A percentile compares a stretch with the other conserved stretches of the same genome.
phyloP scores from a whole-genome alignment of 345 rosid genomes.

The Dovyalis caffra region DNA sequence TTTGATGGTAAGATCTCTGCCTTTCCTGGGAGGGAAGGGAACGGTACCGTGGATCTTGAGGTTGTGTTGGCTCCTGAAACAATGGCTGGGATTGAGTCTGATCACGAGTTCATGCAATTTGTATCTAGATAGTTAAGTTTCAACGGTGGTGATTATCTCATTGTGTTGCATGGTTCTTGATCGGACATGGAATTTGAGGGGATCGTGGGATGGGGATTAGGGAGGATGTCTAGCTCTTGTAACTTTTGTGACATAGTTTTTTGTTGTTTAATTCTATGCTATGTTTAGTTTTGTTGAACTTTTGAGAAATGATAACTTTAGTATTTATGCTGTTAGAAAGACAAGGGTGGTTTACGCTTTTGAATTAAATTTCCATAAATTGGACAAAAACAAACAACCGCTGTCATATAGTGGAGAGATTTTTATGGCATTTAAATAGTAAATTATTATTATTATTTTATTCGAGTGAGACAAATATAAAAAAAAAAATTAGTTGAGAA shows the following conservation, averaged over 20 bases:
- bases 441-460: too few species aligned
- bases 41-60: conserved; percentile 80
- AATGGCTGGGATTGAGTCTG: conserved; percentile 71
- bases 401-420: too few species aligned
- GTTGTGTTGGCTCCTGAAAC: conserved; percentile 80
- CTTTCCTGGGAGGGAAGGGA: conserved; percentile 81
- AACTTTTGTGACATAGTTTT: neutral
- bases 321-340: too few species aligned
- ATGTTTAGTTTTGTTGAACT: too few species aligned
- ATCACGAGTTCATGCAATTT: conserved; percentile 71
- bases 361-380: too few species aligned
- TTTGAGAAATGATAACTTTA: too few species aligned
- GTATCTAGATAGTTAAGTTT: conserved; percentile 23
- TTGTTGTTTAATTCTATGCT: neutral
- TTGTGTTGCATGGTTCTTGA: neutral
- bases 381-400: too few species aligned
- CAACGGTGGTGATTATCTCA: neutral
- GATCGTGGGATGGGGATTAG: neutral
- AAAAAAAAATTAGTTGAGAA: too few species aligned
- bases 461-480: too few species aligned
- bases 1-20: conserved; percentile 98
- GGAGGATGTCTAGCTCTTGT: neutral
- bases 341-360: too few species aligned
- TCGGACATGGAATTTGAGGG: neutral
- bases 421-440: too few species aligned